phyloP scores from a whole-genome alignment of 2,329 filamentous ascomycete genomes.

The Botryotinia globosa region DNA sequence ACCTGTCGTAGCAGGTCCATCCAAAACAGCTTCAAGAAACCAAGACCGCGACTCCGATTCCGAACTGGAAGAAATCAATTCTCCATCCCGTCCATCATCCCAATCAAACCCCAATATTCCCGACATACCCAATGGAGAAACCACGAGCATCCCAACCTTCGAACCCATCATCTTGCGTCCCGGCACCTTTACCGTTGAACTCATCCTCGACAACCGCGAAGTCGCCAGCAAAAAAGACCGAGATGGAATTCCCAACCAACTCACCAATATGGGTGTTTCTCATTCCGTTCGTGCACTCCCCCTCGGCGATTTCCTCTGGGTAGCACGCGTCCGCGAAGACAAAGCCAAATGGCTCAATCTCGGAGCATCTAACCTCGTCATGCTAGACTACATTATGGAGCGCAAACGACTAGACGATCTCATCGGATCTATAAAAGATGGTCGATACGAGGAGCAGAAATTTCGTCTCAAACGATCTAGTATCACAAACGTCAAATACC shows the following conservation, averaged over 20 bases:
- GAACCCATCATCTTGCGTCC: constrained; percentile 60
- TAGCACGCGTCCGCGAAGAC: constrained; percentile 64
- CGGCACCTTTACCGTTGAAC: constrained; percentile 66
- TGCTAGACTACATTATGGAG: constrained; percentile 79
- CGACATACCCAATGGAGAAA: constrained; percentile 32
- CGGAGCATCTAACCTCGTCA: constrained; percentile 67
- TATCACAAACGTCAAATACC: constrained; percentile 72
- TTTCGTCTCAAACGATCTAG: constrained; percentile 72
- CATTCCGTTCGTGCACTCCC: constrained; percentile 60
- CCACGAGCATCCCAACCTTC: constrained; percentile 41
- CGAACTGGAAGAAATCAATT: neutral
- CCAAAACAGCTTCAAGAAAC: neutral
- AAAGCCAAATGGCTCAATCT: constrained; percentile 45
- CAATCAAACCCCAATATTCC: neutral
- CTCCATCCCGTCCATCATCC: neutral
- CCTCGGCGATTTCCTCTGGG: constrained; percentile 75
- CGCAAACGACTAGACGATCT: constrained; percentile 78
- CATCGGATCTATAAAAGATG: constrained; percentile 77
- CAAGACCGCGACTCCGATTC: constrained; percentile 21
- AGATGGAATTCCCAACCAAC: constrained; percentile 70
- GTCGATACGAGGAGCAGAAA: constrained; percentile 80
- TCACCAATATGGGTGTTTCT: constrained; percentile 53
- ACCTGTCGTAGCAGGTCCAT: constrained; percentile 1
- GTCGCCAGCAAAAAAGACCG: constrained; percentile 69
- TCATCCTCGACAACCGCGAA: constrained; percentile 74